Evolutionary conservation across 305 asterid species (phyloP).

Genomic region (Solanum chacoense): DNA sequence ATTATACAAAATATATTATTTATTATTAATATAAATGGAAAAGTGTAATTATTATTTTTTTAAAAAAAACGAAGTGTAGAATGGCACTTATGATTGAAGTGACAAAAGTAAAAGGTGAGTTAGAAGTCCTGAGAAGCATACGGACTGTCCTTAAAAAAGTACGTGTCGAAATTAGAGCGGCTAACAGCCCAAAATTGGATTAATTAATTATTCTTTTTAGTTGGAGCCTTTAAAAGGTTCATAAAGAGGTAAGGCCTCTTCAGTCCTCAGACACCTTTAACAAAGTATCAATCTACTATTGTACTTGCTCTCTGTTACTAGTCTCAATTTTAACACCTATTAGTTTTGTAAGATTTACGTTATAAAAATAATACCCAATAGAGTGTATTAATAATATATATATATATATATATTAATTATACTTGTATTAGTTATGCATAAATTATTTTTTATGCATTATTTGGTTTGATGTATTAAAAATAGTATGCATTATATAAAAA

Average conservation of each 20-base stretch:
- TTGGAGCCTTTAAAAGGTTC: conserved; percentile 17
- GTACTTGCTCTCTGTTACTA: not conserved
- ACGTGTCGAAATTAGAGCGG: not conserved
- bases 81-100: conserved; percentile 32
- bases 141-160: not conserved
- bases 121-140: not conserved
- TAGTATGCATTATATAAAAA: too few relatives aligned
- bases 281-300: not conserved
- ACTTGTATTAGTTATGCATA: too few relatives aligned
- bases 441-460: too few relatives aligned
- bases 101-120: conserved; percentile 11
- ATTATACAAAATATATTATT: too few relatives aligned
- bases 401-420: too few relatives aligned
- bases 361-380: too few relatives aligned
- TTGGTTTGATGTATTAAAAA: too few relatives aligned
- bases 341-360: too few relatives aligned
- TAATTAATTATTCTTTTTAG: conserved; percentile 3
- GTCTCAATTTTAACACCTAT: too few relatives aligned
- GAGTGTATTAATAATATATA: too few relatives aligned
- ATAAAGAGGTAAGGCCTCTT: conserved; percentile 8
- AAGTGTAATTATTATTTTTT: too few relatives aligned
- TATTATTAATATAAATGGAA: too few relatives aligned
- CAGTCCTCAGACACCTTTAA: not conserved
- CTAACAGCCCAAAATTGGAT: not conserved
- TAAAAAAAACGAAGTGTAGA: not conserved